Percentiles rank a stretch among this genome's conserved stretches.
phyloP scores from a whole-genome alignment of 352 stramenopile species.

The Pythium apleroticum region DNA sequence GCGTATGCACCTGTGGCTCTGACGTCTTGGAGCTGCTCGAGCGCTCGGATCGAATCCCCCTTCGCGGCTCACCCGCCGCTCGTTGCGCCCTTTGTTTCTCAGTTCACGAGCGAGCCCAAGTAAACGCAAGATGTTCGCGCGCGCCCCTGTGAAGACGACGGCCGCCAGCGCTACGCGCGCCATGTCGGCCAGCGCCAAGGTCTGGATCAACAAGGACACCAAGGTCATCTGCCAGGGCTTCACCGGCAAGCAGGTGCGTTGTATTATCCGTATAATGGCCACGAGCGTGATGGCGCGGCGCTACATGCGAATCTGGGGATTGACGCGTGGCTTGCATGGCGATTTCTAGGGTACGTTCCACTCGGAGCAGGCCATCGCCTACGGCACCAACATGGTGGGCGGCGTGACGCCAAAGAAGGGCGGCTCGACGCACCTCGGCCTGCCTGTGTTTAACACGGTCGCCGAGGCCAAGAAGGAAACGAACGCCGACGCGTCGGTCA shows the following conservation, averaged over 20 bases:
- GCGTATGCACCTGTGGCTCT: conserved; percentile 25
- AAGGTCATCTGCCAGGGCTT: conserved; percentile 99
- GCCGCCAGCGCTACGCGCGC: conserved; percentile 42
- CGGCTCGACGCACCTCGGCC: conserved; percentile 94
- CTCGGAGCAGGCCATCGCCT: conserved; percentile 98
- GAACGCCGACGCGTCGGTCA: conserved; percentile 95
- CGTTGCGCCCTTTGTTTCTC: conserved; percentile 3
- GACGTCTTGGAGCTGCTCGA: conserved; percentile 1
- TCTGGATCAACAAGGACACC: conserved; percentile 99
- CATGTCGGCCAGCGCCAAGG: conserved; percentile 96
- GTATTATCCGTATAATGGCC: background rate
- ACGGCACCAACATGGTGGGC: conserved; percentile 99
- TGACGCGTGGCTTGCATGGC: background rate
- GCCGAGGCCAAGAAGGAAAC: conserved; percentile 85
- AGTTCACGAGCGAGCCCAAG: background rate
- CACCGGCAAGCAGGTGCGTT: conserved; percentile 96
- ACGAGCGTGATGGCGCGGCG: no score
- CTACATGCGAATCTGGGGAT: background rate
- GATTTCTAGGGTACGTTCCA: conserved; percentile 97
- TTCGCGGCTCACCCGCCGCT: conserved; percentile 5
- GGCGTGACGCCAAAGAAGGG: conserved; percentile 99
- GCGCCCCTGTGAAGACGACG: conserved; percentile 50
- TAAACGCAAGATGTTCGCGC: conserved; percentile 50
- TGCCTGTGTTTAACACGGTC: conserved; percentile 99
- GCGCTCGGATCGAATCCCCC: conserved; percentile 10